phyloP scores from a whole-genome alignment of 768 basidiomycete genomes.

The Harrya chromipes region DNA sequence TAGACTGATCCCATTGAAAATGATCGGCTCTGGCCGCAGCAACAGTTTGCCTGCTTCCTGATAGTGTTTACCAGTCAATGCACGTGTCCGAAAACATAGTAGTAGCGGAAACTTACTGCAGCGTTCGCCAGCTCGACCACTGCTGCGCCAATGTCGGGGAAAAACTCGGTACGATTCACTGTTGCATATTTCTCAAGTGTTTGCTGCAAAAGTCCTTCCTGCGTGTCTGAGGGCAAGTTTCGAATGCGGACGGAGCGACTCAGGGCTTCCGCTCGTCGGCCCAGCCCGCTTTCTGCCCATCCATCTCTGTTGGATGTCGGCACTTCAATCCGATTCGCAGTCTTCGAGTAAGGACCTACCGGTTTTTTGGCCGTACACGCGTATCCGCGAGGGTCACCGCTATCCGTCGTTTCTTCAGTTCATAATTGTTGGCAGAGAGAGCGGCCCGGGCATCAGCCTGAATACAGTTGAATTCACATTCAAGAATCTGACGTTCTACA shows the following conservation, averaged over 20 bases:
- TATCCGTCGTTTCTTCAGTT: slow-evolving; percentile 86
- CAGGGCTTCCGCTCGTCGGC: slow-evolving; percentile 51
- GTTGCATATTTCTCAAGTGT: slow-evolving; percentile 71
- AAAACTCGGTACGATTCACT: slow-evolving; percentile 74
- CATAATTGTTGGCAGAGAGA: slow-evolving; percentile 78
- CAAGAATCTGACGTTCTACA: neutral
- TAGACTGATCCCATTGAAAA: slow-evolving; percentile 62
- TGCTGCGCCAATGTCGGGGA: slow-evolving; percentile 57
- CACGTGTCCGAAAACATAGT: neutral
- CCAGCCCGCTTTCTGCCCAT: slow-evolving; percentile 54
- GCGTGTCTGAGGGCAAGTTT: slow-evolving; percentile 70
- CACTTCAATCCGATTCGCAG: neutral
- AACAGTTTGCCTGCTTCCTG: slow-evolving; percentile 86
- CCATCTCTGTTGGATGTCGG: slow-evolving; percentile 31
- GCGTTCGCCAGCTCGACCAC: slow-evolving; percentile 62
- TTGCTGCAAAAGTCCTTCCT: slow-evolving; percentile 93
- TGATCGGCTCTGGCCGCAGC: slow-evolving; percentile 65
- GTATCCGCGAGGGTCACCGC: slow-evolving; percentile 84
- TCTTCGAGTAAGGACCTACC: slow-evolving; percentile 37
- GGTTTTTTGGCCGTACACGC: slow-evolving; percentile 52
- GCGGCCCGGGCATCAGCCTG: slow-evolving; percentile 71
- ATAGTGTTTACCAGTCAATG: neutral
- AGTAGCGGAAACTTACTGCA: slow-evolving; percentile 45
- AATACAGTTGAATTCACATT: neutral
- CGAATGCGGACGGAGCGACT: slow-evolving; percentile 74